phyloP scores from a whole-genome alignment of 148 eudicot genomes.

The Agrostemma githago region DNA sequence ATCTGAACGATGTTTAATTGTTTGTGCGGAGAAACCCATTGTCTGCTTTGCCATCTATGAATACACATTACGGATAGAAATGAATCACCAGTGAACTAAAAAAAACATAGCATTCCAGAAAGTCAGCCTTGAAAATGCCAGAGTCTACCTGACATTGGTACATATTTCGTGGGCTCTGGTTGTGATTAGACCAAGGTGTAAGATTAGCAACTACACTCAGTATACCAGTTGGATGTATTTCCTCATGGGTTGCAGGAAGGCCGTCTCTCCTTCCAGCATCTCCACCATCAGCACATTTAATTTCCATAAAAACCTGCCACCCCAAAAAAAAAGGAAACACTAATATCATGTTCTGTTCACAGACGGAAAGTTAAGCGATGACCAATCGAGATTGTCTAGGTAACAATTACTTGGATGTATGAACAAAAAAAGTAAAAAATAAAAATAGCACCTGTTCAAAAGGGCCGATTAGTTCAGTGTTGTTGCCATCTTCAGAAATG shows the following conservation, averaged over 20 bases:
- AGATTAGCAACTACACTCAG: conserved; percentile 85
- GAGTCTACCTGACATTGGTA: conserved; percentile 90
- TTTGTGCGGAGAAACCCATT: conserved; percentile 85
- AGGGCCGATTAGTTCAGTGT: conserved; percentile 82
- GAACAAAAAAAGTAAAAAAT: neutral
- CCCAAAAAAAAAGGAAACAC: neutral
- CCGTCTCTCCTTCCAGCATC: conserved; percentile 65
- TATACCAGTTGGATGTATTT: conserved; percentile 86
- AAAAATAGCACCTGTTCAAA: conserved; percentile 67
- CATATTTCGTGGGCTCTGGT: conserved; percentile 99
- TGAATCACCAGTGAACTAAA: neutral
- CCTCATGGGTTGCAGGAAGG: conserved; percentile 88
- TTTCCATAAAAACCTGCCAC: conserved; percentile 82
- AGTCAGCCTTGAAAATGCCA: neutral
- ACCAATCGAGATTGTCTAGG: neutral
- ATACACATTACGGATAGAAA: neutral
- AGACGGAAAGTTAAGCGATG: neutral
- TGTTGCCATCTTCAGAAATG: conserved; percentile 46
- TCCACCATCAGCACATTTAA: conserved; percentile 89
- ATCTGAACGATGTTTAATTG: conserved; percentile 70
- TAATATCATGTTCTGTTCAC: neutral
- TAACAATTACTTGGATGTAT: neutral
- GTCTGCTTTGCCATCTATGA: conserved; percentile 95
- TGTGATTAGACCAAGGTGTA: conserved; percentile 97
- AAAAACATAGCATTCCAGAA: neutral